Base-by-base conservation (phyloP, 2,329 filamentous ascomycete species). In the Fusarium setosum region DNA sequence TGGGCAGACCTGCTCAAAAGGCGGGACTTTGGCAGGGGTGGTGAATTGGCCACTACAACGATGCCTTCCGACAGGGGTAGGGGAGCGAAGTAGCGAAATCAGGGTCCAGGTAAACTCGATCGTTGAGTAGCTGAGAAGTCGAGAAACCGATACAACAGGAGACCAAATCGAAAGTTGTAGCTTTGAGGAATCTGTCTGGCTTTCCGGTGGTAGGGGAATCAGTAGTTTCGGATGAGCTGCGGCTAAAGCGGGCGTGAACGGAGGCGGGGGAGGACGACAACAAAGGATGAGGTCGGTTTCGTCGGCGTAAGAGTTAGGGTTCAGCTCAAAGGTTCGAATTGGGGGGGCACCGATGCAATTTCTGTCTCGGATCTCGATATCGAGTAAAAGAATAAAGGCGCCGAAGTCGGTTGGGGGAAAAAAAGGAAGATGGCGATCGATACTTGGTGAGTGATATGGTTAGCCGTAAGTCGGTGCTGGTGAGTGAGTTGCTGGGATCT, bases 391-490 rank as follows among this genome's bases (percentile, higher is more conserved):
- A 24, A 35, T 38, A 29, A 47, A 21, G 35, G 47, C 38, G 42
- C 45, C 41, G 38, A 54, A 29, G 38, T 11, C 32, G 20, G 35
- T 26, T 40, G 48, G 41, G 29, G 42, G 15, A 32, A 18, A 37
- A 53, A 24, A 47, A 65, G 50, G 38, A 61, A 61, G 42, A 15
- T 35, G 54, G 31, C 45, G 45, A 70, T 67, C 42, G 47, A 72
- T 71, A 66, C 58, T 72, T 58, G 44, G 50, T 57, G 69, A 69
- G 67, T 56, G 61, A 66, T 67, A 72, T 71, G 63, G n/a, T n/a
- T 32, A 68, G 63, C 44, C 45, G 68, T 65, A 68, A 60, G 21
- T 69, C 41, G 57, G 62, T 62, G 47, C 58, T 72, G 54, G 31
- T 29, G 45, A 50, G 50, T 52, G 35, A 58, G 53, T 67, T 59